A percentile compares a stretch with the other conserved stretches of the same genome.
Conservation (phyloP, 2,329 filamentous ascomycete genomes). For the Malbranchea zuffiana region DNA sequence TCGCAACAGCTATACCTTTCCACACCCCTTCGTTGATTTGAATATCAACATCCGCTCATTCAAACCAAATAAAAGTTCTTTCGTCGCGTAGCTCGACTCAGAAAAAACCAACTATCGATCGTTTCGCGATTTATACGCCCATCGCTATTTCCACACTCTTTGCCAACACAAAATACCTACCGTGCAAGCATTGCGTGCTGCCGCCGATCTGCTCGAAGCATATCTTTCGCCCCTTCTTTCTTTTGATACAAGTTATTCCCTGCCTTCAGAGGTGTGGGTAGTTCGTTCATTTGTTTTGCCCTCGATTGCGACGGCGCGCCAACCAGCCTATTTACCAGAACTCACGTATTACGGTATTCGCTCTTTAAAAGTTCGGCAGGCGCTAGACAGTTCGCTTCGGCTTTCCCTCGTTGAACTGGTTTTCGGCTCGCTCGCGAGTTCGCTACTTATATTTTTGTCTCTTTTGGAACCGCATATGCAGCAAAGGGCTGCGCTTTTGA, state of each 20-base stretch:
- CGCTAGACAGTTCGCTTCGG: too few species aligned
- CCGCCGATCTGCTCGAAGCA: constrained; percentile 8
- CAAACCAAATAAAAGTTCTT: constrained; percentile 8
- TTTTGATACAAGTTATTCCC: constrained; percentile 1
- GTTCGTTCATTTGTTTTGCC: neutral
- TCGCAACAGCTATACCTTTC: constrained; percentile 4
- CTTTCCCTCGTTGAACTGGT: neutral
- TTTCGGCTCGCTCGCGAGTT: too few species aligned
- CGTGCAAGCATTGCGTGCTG: constrained; percentile 1
- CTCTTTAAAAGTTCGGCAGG: too few species aligned
- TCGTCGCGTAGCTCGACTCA: constrained; percentile 8
- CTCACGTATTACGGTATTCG: too few species aligned
- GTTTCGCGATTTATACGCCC: constrained; percentile 9
- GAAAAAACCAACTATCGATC: constrained; percentile 6
- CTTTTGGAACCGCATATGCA: constrained; percentile 3
- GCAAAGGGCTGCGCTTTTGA: constrained; percentile 2
- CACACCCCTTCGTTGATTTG: constrained; percentile 6
- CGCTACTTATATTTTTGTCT: neutral
- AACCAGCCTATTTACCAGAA: too few species aligned
- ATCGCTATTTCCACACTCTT: constrained; percentile 9
- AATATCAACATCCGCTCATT: constrained; percentile 16
- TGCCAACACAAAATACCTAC: constrained; percentile 3
- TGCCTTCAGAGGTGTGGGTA: neutral
- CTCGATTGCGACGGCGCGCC: neutral
- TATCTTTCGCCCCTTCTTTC: neutral